These are phyloP conservation scores for Erigeron canadensis DNA, from an alignment of 129 eudicot species.

Conservation along the genomic window DNA sequence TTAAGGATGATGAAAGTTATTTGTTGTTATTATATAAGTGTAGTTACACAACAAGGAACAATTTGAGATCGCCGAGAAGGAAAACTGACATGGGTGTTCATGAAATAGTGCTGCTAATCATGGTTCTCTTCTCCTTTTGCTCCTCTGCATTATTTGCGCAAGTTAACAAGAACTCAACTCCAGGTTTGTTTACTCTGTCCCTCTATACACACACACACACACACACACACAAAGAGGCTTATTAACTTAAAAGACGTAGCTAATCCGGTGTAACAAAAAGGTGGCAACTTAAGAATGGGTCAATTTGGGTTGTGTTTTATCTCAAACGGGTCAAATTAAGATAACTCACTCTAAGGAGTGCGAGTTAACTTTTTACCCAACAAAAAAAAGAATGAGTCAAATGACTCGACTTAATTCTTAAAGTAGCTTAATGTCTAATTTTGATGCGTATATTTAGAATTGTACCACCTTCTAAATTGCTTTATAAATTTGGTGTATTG, in stretches of 20 bases:
- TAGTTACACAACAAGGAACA: not conserved
- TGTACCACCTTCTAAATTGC: not conserved
- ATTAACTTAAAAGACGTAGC: too few species aligned
- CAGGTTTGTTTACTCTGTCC: constrained; percentile 31
- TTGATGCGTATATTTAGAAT: too few species aligned
- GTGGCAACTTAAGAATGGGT: too few species aligned
- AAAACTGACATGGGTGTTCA: constrained; percentile 33
- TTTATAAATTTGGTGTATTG: not conserved
- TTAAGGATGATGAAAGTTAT: constrained; percentile 16
- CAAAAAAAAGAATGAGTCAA: not conserved
- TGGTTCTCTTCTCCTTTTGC: constrained; percentile 23
- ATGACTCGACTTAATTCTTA: not conserved
- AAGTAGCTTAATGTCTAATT: too few species aligned
- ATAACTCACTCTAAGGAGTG: not conserved
- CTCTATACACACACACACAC: not conserved
- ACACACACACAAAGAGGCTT: not conserved
- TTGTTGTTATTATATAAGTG: constrained; percentile 13
- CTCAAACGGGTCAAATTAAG: not conserved
- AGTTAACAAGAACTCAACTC: constrained; percentile 17
- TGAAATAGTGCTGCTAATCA: constrained; percentile 11
- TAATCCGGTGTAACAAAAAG: too few species aligned
- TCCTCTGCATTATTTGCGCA: constrained; percentile 28
- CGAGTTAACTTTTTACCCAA: not conserved
- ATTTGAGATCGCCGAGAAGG: not conserved
- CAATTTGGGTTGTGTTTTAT: too few species aligned